Base-by-base conservation (phyloP, 2,329 filamentous ascomycete species). In the Didymella keratinophila region DNA sequence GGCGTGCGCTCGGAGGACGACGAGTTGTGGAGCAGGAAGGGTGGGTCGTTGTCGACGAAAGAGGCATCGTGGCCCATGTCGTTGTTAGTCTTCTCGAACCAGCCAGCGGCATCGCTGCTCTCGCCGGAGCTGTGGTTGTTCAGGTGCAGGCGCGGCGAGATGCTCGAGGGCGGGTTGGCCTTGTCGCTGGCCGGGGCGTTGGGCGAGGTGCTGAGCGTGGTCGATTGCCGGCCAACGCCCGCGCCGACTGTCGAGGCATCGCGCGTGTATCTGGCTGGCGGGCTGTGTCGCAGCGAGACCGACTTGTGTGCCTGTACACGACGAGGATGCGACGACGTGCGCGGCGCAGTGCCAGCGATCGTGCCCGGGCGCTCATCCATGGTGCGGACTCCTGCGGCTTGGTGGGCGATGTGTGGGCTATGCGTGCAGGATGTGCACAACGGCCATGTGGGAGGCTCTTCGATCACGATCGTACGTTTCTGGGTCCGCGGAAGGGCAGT, bases 41-140 rank as follows among this genome's bases (percentile, higher is more conserved):
- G 78, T 3, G 78, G 77, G 25, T 80, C 78, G 67, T 79, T 79
- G 66, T 82, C 80, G 50, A 72, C 67, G 46, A 80, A 79, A 0
- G 74, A 68, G 2, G 74, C 57, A 52, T 69, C 73, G 54, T 73
- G 71, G 18, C 67, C 67, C 14, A 80, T 78, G 30, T 81, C 76
- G 67, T 82, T 81, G 73, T 84, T 84, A 36, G 78, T 81, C 41
- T 76, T 78, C 45, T 83, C 80, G 50, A 84, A 84, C 82, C 82
- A 84, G 45, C 78, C 78, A 20, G 81, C 80, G 2, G 80, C 80
- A 61, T 82, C 82, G 64, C 81, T 83, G 69, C 80, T 83, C 68
- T 83, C 81, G 16, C 79, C 80, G 1, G 81, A 83, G 59, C 79
- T 81, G 53, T 76, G 65, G 63, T 78, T 78, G 70, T 76, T 61